Evolutionary conservation across 768 basidiomycete genomes (phyloP).

Genomic region (Lactarius deliciosus): DNA sequence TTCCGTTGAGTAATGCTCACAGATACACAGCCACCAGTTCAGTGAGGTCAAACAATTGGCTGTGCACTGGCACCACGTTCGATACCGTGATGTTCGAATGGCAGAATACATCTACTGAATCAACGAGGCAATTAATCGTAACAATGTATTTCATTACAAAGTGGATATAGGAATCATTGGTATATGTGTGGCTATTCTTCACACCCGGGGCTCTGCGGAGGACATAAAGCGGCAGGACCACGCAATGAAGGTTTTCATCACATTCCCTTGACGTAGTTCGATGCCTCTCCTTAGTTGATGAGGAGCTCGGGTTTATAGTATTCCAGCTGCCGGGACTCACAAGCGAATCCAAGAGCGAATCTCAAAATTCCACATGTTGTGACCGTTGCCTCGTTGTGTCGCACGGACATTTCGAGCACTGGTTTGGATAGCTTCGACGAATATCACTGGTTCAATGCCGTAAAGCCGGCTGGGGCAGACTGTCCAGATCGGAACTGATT

Average conservation of each 20-base stretch:
- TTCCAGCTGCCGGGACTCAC: neutral
- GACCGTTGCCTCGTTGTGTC: neutral
- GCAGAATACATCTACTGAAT: no score
- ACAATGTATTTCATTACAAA: no score
- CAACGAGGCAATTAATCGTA: no score
- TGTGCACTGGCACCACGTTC: no score
- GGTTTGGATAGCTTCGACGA: neutral
- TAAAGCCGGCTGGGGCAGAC: neutral
- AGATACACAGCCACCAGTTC: neutral
- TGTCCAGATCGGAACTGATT: neutral
- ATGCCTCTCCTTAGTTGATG: neutral
- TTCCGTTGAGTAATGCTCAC: neutral
- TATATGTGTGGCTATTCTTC: neutral
- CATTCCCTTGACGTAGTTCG: neutral
- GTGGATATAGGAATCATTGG: no score
- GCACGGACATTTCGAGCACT: neutral
- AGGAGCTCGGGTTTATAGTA: neutral
- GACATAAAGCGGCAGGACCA: neutral
- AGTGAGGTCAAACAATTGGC: no score
- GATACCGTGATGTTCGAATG: no score
- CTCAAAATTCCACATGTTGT: neutral
- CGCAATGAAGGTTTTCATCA: neutral
- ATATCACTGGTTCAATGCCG: neutral
- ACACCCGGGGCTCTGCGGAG: neutral
- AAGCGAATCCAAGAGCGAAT: neutral